Conservation (phyloP, 768 basidiomycete species). For the Austroboletus festivus region DNA sequence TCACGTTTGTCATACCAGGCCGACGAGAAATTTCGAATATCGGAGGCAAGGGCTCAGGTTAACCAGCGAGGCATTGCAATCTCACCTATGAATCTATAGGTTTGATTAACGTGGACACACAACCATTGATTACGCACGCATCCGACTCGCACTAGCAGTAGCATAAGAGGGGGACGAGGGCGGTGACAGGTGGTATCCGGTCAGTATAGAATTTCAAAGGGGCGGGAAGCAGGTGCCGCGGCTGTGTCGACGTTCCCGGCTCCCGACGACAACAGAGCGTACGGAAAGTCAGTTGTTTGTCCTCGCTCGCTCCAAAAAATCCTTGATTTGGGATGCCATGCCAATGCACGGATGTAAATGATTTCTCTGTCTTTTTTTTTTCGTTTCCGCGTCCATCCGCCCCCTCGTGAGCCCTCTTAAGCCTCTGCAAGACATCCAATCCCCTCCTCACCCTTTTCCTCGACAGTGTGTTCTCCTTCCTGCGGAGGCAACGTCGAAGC, state of each 20-base stretch:
- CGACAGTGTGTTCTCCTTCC: slow-evolving; percentile 6
- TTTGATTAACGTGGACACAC: neutral
- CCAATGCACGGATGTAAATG: slow-evolving; percentile 32
- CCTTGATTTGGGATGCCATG: slow-evolving; percentile 20
- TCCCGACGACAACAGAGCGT: slow-evolving; percentile 24
- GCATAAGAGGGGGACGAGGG: neutral
- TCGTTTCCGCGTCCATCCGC: slow-evolving; percentile 28
- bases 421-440: slow-evolving; percentile 1
- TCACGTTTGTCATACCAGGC: slow-evolving; percentile 35
- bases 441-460: slow-evolving; percentile 10
- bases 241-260: slow-evolving; percentile 23
- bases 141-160: neutral
- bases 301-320: slow-evolving; percentile 18
- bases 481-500: slow-evolving; percentile 13
- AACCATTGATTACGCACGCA: neutral
- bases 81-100: slow-evolving; percentile 3
- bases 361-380: slow-evolving; percentile 23
- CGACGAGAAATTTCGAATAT: slow-evolving; percentile 12
- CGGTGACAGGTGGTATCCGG: too few relatives aligned
- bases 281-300: slow-evolving; percentile 20
- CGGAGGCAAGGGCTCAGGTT: slow-evolving; percentile 6
- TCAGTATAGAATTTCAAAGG: slow-evolving; percentile 24
- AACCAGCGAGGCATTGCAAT: neutral
- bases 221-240: slow-evolving; percentile 19
- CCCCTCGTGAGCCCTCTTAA: slow-evolving; percentile 8